phyloP scores from a whole-genome alignment of 1,284 basidiomycete species.

The Austroboletus olivaceoglutinosus region DNA sequence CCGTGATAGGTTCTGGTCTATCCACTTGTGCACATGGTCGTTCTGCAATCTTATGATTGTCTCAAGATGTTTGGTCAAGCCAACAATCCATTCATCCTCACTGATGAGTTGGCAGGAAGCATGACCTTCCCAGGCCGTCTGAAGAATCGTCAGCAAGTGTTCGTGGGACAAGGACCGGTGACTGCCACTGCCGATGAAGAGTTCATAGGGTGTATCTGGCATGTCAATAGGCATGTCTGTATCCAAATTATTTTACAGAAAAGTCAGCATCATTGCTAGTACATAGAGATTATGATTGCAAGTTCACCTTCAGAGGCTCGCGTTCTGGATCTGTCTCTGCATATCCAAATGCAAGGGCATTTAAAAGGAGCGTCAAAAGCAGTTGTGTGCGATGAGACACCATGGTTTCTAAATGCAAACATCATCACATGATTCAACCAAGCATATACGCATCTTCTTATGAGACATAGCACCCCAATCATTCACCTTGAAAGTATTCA shows the following conservation, averaged over 20 bases:
- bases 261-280: not conserved
- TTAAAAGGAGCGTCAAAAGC: slow-evolving; percentile 41
- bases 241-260: slow-evolving; percentile 45
- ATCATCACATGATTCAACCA: not conserved
- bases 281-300: fast-evolving
- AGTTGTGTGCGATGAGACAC: slow-evolving; percentile 51
- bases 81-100: slow-evolving; percentile 43
- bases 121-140: slow-evolving; percentile 34
- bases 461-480: slow-evolving; percentile 64
- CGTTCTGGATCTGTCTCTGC: slow-evolving; percentile 44
- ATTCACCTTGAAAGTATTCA: slow-evolving; percentile 44
- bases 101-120: slow-evolving; percentile 29
- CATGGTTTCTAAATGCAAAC: slow-evolving; percentile 46
- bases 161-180: slow-evolving; percentile 33
- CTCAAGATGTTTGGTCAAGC: slow-evolving; percentile 40
- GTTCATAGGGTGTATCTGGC: slow-evolving; percentile 35
- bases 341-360: slow-evolving; percentile 47
- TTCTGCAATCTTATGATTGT: slow-evolving; percentile 41
- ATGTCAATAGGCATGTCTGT: slow-evolving; percentile 39
- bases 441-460: slow-evolving; percentile 28
- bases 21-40: slow-evolving; percentile 48
- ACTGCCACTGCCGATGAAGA: slow-evolving; percentile 36
- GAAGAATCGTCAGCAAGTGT: slow-evolving; percentile 28
- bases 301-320: slow-evolving; percentile 49
- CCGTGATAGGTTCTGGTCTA: slow-evolving; percentile 45